Evolutionary conservation across 192 early-diverging fungal species (phyloP).

Genomic region (Coemansia sp.): DNA sequence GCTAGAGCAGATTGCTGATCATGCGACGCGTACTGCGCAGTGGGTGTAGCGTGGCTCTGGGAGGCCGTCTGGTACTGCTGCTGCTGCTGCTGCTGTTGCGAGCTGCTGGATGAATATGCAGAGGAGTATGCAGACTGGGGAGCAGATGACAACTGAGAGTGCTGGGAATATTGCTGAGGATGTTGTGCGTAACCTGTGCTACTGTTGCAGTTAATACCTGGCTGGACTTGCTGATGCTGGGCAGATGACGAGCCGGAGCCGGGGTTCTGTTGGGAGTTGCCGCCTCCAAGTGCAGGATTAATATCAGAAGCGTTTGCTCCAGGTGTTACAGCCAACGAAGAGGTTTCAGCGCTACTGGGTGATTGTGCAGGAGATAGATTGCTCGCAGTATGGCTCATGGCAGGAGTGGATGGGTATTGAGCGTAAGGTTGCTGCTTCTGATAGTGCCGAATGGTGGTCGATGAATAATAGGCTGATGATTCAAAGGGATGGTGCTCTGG

Average conservation of each 20-base stretch:
- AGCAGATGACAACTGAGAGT: conserved; percentile 33
- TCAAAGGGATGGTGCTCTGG: conserved; percentile 39
- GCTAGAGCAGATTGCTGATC: conserved; percentile 43
- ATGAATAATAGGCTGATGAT: conserved; percentile 25
- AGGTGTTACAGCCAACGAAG: conserved; percentile 28
- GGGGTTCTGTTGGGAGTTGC: conserved; percentile 9
- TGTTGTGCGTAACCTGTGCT: conserved; percentile 16
- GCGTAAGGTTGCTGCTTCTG: conserved; percentile 15
- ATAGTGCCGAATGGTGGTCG: conserved; percentile 26
- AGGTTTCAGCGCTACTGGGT: conserved; percentile 29
- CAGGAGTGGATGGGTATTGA: conserved; percentile 16
- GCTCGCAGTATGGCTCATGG: conserved; percentile 43
- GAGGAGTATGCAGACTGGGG: conserved; percentile 24
- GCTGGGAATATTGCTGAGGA: conserved; percentile 24
- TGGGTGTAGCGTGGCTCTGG: conserved; percentile 26
- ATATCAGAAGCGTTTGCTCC: conserved; percentile 22
- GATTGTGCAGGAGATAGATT: conserved; percentile 35
- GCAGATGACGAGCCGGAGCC: background rate
- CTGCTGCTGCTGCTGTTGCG: background rate
- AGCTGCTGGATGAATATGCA: conserved; percentile 25
- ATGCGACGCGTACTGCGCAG: conserved; percentile 53
- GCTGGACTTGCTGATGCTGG: conserved; percentile 26
- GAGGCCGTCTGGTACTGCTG: conserved; percentile 36
- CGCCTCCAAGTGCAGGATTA: conserved; percentile 12
- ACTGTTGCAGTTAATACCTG: conserved; percentile 5